Evolutionary conservation across 2,329 filamentous ascomycete species (phyloP).

Genomic region (Pseudogymnoascus sp.): DNA sequence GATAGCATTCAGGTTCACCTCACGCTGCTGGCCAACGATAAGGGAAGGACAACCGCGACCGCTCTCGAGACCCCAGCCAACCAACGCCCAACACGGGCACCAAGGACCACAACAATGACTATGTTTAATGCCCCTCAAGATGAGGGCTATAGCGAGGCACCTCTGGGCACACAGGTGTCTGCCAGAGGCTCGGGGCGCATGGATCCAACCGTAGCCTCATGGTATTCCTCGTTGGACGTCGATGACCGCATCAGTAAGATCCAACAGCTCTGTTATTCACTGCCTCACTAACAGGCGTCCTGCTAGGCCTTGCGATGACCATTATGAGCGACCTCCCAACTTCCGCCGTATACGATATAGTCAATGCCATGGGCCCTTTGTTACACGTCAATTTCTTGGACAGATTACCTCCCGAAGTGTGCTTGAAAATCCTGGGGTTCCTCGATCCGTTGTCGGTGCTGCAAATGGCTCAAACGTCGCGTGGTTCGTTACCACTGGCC

Average conservation of each 20-base stretch:
- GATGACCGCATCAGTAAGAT: constrained; percentile 8
- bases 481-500: constrained; percentile 72
- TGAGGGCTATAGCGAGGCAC: constrained; percentile 30
- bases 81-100: background rate
- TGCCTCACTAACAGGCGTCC: background rate
- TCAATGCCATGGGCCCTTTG: constrained; percentile 69
- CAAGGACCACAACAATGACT: background rate
- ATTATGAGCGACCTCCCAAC: constrained; percentile 73
- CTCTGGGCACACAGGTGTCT: constrained; percentile 15
- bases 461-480: constrained; percentile 68
- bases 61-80: background rate
- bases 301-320: constrained; percentile 67
- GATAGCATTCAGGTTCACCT: background rate
- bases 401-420: constrained; percentile 82
- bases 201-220: background rate
- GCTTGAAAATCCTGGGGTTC: constrained; percentile 78
- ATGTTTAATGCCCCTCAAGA: constrained; percentile 22
- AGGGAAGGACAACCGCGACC: background rate
- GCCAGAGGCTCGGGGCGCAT: background rate
- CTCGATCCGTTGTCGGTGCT: constrained; percentile 76
- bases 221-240: constrained; percentile 3
- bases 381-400: constrained; percentile 89
- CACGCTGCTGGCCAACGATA: background rate
- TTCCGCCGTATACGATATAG: constrained; percentile 69
- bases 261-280: background rate